A percentile compares a stretch with the other conserved stretches of the same genome.
phyloP scores from a whole-genome alignment of 2,329 filamentous ascomycete genomes.

The Fusarium lyarnte region DNA sequence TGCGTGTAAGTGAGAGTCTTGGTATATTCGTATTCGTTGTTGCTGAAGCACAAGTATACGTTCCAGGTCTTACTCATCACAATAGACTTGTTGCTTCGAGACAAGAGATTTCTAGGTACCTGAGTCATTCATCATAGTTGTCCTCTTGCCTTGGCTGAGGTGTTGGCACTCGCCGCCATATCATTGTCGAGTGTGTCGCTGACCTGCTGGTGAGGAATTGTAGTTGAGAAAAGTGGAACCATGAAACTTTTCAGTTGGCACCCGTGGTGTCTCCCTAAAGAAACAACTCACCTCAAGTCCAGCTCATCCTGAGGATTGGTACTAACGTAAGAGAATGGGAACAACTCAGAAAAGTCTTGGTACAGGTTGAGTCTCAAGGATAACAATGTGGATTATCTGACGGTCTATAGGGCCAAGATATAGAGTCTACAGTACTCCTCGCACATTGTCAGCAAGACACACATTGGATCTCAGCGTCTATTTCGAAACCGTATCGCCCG shows the following conservation, averaged over 20 bases:
- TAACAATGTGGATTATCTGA: background rate
- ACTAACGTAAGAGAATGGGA: background rate
- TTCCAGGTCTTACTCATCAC: background rate
- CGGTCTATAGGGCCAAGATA: background rate
- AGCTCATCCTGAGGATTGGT: background rate
- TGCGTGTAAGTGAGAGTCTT: slow-evolving; percentile 25
- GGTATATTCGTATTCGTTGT: background rate
- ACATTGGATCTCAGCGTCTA: background rate
- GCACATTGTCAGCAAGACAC: slow-evolving; percentile 9
- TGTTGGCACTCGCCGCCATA: slow-evolving; percentile 29
- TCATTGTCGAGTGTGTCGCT: slow-evolving; percentile 37
- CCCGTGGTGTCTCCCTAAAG: slow-evolving; percentile 28
- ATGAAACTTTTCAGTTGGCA: slow-evolving; percentile 15
- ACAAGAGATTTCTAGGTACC: background rate
- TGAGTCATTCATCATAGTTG: background rate
- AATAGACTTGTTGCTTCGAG: background rate
- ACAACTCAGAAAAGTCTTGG: background rate
- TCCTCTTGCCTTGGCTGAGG: slow-evolving; percentile 3
- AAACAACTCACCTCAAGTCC: slow-evolving; percentile 6
- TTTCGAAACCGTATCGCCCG: background rate
- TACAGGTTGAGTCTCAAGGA: background rate
- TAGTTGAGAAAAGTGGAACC: slow-evolving; percentile 34
- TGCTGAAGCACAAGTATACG: background rate
- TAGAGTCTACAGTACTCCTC: background rate
- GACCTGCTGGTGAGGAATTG: slow-evolving; percentile 31